Base-by-base conservation (phyloP, 2,329 filamentous ascomycete species). In the Lasiodiplodia sp. region DNA sequence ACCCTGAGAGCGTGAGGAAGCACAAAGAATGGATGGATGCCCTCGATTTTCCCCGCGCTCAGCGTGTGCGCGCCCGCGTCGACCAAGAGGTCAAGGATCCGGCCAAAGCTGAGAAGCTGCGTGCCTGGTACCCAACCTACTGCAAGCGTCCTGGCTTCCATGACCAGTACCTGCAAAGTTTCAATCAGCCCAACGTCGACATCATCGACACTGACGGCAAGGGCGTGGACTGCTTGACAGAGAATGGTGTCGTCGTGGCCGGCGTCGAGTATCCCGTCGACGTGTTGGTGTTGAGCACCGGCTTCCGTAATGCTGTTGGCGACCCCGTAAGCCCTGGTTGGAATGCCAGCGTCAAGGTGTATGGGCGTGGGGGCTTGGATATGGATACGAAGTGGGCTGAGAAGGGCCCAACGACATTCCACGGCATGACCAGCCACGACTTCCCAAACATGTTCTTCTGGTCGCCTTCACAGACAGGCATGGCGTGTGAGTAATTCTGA, bases 131-230 rank as follows among this genome's bases (percentile, higher is more conserved):
- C 73, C 83, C 86, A 0, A 77, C 78, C 0, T 89, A 86, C 83
- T 91, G 89, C 80, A 91, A 91, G 75, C 84, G 89, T 0, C 88
- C 88, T 0, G 84, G 81, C 51, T 90, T 89, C 76, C 86, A 87
- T 76, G 86, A 90, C 72, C 82, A 84, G 5, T 90, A 88, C 72
- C 82, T 91, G 0, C 73, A 81, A 3, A 72, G 84, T 0, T 91
- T 91, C 82, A 91, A 91, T 77, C 74, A 73, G 37, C 76, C 82
- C 0, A 85, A 88, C 72, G 88, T 91, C 4, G 81, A 82, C 8
- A 83, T 91, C 0, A 80, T 91, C n/a, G 87, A 91, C 74, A 90
- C 87, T 0, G 76, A 86, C 37, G 86, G 86, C 4, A 81, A 82
- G 70, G 86, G 87, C 7, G 76, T 88, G 3, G 79, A 83, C 4